A percentile compares a stretch with the other conserved stretches of the same genome.
These are phyloP conservation scores for Tetraselmis chui DNA, from an alignment of 139 green algal species.

Conservation along the genomic window DNA sequence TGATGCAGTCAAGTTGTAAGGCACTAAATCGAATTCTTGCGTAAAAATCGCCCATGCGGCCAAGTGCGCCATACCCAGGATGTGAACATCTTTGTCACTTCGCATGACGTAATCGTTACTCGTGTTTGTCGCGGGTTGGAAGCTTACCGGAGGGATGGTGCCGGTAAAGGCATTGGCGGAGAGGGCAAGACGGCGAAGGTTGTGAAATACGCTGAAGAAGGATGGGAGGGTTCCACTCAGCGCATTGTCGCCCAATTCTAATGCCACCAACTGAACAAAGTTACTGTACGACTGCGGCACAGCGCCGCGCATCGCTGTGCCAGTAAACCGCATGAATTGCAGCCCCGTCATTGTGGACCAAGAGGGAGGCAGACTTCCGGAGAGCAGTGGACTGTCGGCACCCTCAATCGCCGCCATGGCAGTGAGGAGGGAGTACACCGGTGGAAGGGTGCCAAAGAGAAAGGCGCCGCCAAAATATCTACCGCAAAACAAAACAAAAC, in stretches of 20 bases:
- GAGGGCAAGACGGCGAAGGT: background rate
- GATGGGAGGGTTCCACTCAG: background rate
- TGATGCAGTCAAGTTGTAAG: too few species aligned
- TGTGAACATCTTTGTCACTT: too few species aligned
- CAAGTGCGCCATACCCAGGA: too few species aligned
- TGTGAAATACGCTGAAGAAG: background rate
- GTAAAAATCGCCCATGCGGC: too few species aligned
- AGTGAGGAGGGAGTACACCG: background rate
- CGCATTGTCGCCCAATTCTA: background rate
- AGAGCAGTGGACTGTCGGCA: background rate
- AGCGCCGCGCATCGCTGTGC: background rate
- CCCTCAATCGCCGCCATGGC: background rate
- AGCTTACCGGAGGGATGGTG: background rate
- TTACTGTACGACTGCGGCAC: background rate
- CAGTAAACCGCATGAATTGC: background rate
- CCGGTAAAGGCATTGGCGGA: background rate
- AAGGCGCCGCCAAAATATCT: background rate
- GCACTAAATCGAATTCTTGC: too few species aligned
- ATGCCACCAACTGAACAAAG: background rate
- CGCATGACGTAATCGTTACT: too few species aligned
- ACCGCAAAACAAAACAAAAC: too few species aligned
- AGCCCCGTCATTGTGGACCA: background rate
- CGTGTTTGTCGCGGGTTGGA: too few species aligned
- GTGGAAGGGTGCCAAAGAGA: background rate
- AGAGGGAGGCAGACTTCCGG: background rate